Conservation (phyloP, 768 basidiomycete species). For the Lentinula edodes region DNA sequence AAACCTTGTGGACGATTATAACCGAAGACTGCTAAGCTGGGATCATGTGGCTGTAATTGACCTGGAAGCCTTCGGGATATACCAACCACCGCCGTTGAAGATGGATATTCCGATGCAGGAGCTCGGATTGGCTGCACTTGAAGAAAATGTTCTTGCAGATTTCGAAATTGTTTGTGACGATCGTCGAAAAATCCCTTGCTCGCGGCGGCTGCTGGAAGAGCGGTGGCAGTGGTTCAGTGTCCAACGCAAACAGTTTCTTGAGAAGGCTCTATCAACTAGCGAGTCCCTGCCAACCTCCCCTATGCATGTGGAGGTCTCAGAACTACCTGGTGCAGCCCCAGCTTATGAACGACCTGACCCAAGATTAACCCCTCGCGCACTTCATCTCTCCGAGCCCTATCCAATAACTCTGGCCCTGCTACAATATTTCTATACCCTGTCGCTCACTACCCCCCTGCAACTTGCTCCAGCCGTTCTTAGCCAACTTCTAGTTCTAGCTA, state of each 20-base stretch:
- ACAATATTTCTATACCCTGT: conserved; percentile 90
- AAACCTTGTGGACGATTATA: conserved; percentile 89
- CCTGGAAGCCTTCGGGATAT: conserved; percentile 93
- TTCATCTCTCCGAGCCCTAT: conserved; percentile 85
- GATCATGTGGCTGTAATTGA: conserved; percentile 89
- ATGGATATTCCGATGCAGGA: conserved; percentile 74
- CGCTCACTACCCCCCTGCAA: conserved; percentile 86
- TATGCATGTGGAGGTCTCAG: conserved; percentile 60
- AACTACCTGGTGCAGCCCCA: conserved; percentile 46
- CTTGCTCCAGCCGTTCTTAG: conserved; percentile 86
- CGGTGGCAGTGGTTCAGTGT: conserved; percentile 95
- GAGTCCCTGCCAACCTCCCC: conserved; percentile 54
- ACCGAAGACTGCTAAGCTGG: conserved; percentile 85
- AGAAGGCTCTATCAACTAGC: conserved; percentile 50
- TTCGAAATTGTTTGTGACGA: conserved; percentile 94
- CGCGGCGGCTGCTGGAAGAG: conserved; percentile 78
- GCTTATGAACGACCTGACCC: conserved; percentile 62
- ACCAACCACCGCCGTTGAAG: conserved; percentile 71
- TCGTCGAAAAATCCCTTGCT: conserved; percentile 76
- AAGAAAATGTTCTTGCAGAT: conserved; percentile 78
- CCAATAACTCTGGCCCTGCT: conserved; percentile 83
- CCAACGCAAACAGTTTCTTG: conserved; percentile 54
- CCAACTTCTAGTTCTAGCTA: conserved; percentile 78
- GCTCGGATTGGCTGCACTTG: conserved; percentile 77
- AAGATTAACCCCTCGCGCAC: conserved; percentile 69